Base-by-base conservation (phyloP, 352 stramenopile species). In the Blastocystis sp. region DNA sequence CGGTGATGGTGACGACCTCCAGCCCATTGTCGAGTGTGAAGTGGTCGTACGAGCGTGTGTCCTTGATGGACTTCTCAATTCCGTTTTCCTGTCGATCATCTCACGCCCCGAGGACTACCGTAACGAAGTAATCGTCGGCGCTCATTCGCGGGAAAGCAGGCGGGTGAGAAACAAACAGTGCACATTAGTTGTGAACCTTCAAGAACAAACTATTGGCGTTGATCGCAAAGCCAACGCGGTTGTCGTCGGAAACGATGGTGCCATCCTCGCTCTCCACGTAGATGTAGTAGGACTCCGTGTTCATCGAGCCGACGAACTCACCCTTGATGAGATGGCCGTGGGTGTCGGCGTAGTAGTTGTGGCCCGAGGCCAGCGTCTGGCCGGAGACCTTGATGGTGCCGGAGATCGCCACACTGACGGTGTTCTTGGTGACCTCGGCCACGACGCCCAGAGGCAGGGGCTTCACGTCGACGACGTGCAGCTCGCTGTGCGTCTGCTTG, bases 11-110 rank as follows among this genome's bases (percentile, higher is more conserved):
- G 1, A 91, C 62, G 38, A 90, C 89, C 43, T 88, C 38, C 10
- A 91, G 71, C 9, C 89, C 89, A 62, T 91, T 91, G 2, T 89
- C 71, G 7, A 91, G 89, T 48, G 60, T n/a, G 41, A 91, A 65
- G 62, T 84, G 66, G 5, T 89, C 41, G 74, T 91, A 91, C 0
- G 40, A 19, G 11, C 89, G 74, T 14, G 69, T 65, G 53, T 91
- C 90, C 41, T 59, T 69, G 10, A 78, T 56, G 2, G 88, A 69
- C 66, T 91, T 91, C 60, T 84, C 81, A 60, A 88, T 88, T 23
- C 78, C 78, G 23, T 88, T 88, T 53, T 88, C 78, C 78, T 88
- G 28, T 40, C 21, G 1, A 14, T 77, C 67, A 77, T 62, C 19
- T 21, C 21, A 52, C 48, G 38, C 40, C 2, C 9, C 40, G 3